Conservation (phyloP, 78 protist species). For the Tieghemostelium lacteum region DNA sequence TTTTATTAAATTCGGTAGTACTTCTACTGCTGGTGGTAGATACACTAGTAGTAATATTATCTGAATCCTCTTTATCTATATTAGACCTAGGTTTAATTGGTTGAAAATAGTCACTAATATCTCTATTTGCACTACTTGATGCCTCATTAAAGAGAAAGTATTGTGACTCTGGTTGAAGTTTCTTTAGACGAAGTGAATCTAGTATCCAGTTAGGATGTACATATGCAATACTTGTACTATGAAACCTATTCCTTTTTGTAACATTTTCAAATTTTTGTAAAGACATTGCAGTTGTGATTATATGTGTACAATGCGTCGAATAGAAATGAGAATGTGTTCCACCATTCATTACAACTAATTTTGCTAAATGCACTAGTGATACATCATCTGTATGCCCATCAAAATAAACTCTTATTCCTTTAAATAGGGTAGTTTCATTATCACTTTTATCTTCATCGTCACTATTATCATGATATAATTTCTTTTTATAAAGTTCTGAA, state of each 20-base stretch:
- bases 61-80: background rate
- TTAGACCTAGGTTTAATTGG: background rate
- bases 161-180: constrained; percentile 8
- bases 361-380: constrained; percentile 31
- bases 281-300: constrained; percentile 37
- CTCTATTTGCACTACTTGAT: background rate
- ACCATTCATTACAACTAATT: constrained; percentile 34
- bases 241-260: background rate
- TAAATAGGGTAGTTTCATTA: background rate
- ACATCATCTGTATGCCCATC: constrained; percentile 48
- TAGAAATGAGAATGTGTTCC: constrained; percentile 36
- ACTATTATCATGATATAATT: too few species aligned
- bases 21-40: background rate
- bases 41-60: background rate
- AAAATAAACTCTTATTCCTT: constrained; percentile 31
- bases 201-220: constrained; percentile 63
- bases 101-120: background rate
- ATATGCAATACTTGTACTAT: background rate
- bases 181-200: constrained; percentile 8
- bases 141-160: constrained; percentile 15
- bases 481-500: too few species aligned
- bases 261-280: constrained; percentile 19
- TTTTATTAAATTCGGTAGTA: background rate
- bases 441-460: background rate
- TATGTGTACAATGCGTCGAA: constrained; percentile 14